Percentiles rank a stretch among this genome's conserved stretches.
phyloP scores from a whole-genome alignment of 148 eudicot genomes.

The Cornus kousa region DNA sequence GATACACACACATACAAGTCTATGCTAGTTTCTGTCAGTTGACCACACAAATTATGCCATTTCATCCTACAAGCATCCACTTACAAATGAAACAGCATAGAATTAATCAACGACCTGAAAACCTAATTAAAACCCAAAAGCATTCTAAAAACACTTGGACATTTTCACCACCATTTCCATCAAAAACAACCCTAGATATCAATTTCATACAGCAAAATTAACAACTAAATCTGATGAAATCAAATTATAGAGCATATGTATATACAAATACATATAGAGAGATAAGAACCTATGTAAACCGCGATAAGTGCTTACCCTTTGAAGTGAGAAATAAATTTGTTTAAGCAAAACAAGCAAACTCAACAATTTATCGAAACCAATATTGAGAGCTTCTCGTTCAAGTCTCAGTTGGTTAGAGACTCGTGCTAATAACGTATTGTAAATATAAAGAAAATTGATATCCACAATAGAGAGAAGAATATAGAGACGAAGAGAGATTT shows the following conservation, averaged over 20 bases:
- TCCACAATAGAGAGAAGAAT: too few species aligned
- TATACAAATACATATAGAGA: neutral
- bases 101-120: neutral
- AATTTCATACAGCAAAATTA: neutral
- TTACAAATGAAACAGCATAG: neutral
- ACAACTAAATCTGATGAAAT: neutral
- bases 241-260: too few species aligned
- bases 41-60: neutral
- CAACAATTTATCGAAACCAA: too few species aligned
- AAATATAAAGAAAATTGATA: too few species aligned
- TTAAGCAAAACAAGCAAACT: too few species aligned
- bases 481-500: too few species aligned
- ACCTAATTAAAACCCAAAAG: slow-evolving; percentile 1
- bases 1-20: neutral
- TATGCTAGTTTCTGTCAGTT: neutral
- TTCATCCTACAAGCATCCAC: neutral
- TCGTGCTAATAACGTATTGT: too few species aligned
- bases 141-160: neutral
- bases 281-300: neutral
- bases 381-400: too few species aligned
- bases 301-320: neutral
- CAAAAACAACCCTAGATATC: neutral
- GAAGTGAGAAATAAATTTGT: too few species aligned
- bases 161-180: neutral
- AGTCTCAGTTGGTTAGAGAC: too few species aligned